Conservation (phyloP, 2,329 filamentous ascomycete genomes). For the Calonectria leucothoes region DNA sequence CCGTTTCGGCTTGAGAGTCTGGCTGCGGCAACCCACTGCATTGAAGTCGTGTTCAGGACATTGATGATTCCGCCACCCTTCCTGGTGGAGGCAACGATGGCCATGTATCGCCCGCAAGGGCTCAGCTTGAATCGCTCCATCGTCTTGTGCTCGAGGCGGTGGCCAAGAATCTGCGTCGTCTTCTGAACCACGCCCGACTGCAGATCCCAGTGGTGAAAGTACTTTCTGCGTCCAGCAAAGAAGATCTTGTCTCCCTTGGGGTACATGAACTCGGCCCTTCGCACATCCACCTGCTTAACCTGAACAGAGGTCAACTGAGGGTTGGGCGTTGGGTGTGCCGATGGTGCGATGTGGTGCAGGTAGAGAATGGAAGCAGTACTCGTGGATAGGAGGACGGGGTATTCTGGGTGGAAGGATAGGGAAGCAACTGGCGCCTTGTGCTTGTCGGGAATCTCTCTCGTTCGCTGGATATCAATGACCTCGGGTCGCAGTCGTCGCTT, state of each 20-base stretch:
- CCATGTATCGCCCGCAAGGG: slow-evolving; percentile 88
- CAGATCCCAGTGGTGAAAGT: slow-evolving; percentile 96
- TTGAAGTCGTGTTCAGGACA: slow-evolving; percentile 80
- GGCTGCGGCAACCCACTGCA: slow-evolving; percentile 89
- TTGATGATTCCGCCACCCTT: slow-evolving; percentile 93
- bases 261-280: slow-evolving; percentile 83
- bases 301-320: slow-evolving; percentile 92
- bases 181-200: slow-evolving; percentile 85
- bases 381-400: slow-evolving; percentile 89
- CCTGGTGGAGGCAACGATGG: slow-evolving; percentile 79
- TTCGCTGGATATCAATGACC: slow-evolving; percentile 88
- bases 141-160: slow-evolving; percentile 83
- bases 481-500: slow-evolving; percentile 84
- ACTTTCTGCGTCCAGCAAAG: slow-evolving; percentile 87
- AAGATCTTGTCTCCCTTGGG: slow-evolving; percentile 83
- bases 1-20: slow-evolving; percentile 85
- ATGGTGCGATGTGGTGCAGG: slow-evolving; percentile 87
- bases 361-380: slow-evolving; percentile 87
- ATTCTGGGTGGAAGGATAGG: slow-evolving; percentile 88
- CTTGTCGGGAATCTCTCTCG: slow-evolving; percentile 83
- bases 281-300: slow-evolving; percentile 84
- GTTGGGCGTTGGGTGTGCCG: slow-evolving; percentile 81
- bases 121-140: slow-evolving; percentile 94
- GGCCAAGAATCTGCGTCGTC: slow-evolving; percentile 79
- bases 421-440: slow-evolving; percentile 85